Evolutionary conservation across 2,329 filamentous ascomycete genomes (phyloP), one percentile per base, ranked within the genome.

Genomic region (Aspergillus quadricinctus): DNA sequence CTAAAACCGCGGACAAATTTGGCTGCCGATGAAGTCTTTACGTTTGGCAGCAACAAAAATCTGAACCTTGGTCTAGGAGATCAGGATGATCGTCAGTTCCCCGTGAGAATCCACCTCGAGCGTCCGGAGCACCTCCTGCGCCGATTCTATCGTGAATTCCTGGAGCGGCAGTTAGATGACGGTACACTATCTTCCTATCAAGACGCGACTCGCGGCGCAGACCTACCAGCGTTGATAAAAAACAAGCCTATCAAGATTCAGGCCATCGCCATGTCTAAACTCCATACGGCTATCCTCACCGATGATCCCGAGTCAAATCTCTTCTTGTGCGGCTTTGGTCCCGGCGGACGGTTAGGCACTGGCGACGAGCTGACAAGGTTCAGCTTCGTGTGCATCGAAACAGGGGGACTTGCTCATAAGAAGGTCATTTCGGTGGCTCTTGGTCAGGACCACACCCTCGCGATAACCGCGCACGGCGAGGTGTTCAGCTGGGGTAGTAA

Each of bases 1-100:
- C 55, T 75, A 37, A 69, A 69, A 48, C 69, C 72, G 11, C 64
- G 67, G 35, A 66, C 72, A 27, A 72, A 70, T 63, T 63, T 87
- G 27, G 72, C 78, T 23, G 93, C 91, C 8, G 90, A 96, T 66
- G 94, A 99, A 69, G 78, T 97, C 0, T 97, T 91, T 67, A 88
- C 91, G 1, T 97, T 97, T 74, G 94, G 94, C 50, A 97, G 92
- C 74, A 99, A 97, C 75, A 95, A 94, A 69, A 99, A 99, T 64
- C 76, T 96, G 9, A 94, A 90, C 0, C 82, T 99, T 23, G 94
- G 94, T 1, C 88, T 97, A 58, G 92, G 92, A n/a, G 92, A 99
- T 69, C 88, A 95, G 66, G 92, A 97, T 70, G 93, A 99, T 69
- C 86, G 94, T 3, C 92, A 97, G 61, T 96, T 88, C 66, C 94